Evolutionary conservation across 345 rosid species (phyloP), one percentile per base, ranked within the genome.

Genomic region (Bruguiera parviflora): DNA sequence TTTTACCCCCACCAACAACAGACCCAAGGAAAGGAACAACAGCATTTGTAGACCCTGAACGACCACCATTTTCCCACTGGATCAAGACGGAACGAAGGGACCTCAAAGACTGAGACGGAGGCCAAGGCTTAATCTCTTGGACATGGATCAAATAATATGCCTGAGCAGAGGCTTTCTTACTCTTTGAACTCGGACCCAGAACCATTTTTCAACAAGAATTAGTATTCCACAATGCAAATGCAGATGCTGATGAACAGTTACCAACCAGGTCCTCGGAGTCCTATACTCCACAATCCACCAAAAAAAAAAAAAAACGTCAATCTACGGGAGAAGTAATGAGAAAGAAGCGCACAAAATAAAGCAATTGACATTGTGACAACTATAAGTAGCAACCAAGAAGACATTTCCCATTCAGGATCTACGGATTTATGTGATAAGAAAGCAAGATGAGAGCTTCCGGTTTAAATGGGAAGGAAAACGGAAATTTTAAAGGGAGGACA

Each of bases 81-180:
- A 94, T 81, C 8, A 89, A 61, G 67, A 89, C 96, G 19, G 98
- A 89, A 49, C 97, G 91, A 5, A 94, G 84, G 24, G 96, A 88
- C 70, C 85, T 76, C 61, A 94, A 84, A 18, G 98, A 89, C 73
- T 94, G 97, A 25, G 98, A 89, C 37, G 98, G 98, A 6, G 98
- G 98, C 98, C 98, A 94, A 43, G 96, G 98, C 81, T 85, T 91
- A 82, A 94, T 76, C 61, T 94, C 96, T 74, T 83, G 90, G 79
- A 94, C 75, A 75, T 87, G 89, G 71, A 94, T 78, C 21, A 83
- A 21, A 73, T 91, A 94, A 74, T 84, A 79, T 43, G 85, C 81
- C 58, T 82, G 92, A 63, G 85, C 75, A 0, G 84, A 68, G 56
- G 80, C 82, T 85, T 82, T 86, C 77, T 77, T 64, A 81, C 56